Evolutionary conservation across 176 grass and related monocot species (phyloP), one percentile per base, ranked within the genome.

Genomic region (Raddia distichophylla): DNA sequence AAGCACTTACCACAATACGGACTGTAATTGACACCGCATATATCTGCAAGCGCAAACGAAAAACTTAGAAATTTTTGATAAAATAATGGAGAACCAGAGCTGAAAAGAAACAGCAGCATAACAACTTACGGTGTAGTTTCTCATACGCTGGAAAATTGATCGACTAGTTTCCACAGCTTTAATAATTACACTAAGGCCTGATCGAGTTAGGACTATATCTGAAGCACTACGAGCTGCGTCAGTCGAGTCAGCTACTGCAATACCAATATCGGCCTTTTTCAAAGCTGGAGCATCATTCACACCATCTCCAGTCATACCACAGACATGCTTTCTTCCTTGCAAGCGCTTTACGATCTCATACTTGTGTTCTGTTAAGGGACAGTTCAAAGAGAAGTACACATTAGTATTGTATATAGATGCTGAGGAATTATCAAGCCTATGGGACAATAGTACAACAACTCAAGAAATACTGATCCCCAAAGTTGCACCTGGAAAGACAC

Each of bases 1-100:
- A 84, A 22, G 11, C 2, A 78, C 91, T 49, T 88, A 91, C 94
- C 91, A 97, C 94, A 89, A 97, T 97, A 91, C 94, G 94, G 78
- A 97, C 93, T 53, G 94, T 97, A 83, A 97, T 97, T 43, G 94
- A 97, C 11, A 97, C 94, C 82, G 94, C 94, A 86, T 97, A 93
- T 18, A 97, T 97, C 94, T 97, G 91, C 86, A 88, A 55, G 35
- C 8, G 86, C 7, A 55, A 85, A 48, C 27, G 64, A 20, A 63
- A 33, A 67, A 54, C 22, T 49, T 53, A 67, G n/a, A 89, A 86
- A 50, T 60, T 37, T 13, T 47, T 74, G 62, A 3, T 44, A 50
- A 64, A 12, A 56, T 59, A 50, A 65, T 73, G 56, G 37, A 70
- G 5, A 16, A 44, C 10, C 22, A 15, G 56, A 67, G 56, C 32